A percentile compares a stretch with the other conserved stretches of the same genome.
Evolutionary conservation across 1,284 basidiomycete genomes (phyloP).

Genomic region (Pseudozyma sp.): DNA sequence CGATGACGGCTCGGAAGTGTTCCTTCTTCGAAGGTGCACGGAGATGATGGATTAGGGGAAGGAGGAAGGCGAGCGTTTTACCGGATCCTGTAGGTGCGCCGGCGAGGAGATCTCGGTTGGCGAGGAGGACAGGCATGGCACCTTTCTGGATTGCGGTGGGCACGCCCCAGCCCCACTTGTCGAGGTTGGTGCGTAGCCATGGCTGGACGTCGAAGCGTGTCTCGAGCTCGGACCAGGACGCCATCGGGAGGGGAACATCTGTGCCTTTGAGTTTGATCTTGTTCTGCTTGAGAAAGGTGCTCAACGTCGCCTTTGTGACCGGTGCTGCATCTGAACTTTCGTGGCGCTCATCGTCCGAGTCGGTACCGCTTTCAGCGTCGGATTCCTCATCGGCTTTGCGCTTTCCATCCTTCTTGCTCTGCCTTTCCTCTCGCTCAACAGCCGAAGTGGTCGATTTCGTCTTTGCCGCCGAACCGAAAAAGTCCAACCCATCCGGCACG

Average conservation of each 20-base stretch:
- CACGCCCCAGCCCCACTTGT: conserved; percentile 52
- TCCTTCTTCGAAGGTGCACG: conserved; percentile 39
- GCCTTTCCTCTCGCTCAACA: conserved; percentile 21
- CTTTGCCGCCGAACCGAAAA: conserved; percentile 58
- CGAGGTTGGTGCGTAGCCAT: conserved; percentile 55
- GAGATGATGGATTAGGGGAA: conserved; percentile 61
- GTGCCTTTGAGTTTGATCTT: conserved; percentile 69
- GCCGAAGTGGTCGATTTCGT: conserved; percentile 70
- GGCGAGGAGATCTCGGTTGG: conserved; percentile 59
- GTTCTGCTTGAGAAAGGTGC: conserved; percentile 55
- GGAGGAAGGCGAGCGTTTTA: conserved; percentile 65
- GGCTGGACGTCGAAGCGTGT: conserved; percentile 46
- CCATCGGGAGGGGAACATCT: conserved; percentile 69
- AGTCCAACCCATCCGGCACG: conserved; percentile 57
- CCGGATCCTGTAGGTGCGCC: conserved; percentile 66
- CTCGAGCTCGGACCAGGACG: conserved; percentile 64
- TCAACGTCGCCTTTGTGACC: conserved; percentile 57
- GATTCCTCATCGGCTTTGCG: conserved; percentile 14
- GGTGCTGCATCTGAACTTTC: conserved; percentile 12
- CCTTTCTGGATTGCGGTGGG: conserved; percentile 69
- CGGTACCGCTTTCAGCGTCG: conserved; percentile 5
- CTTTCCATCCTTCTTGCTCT: conserved; percentile 24
- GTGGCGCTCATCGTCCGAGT: conserved; percentile 18
- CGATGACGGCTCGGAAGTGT: conserved; percentile 61
- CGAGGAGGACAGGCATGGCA: conserved; percentile 67